phyloP scores from a whole-genome alignment of 192 early-diverging fungal genomes.

The Coemansia sp. region DNA sequence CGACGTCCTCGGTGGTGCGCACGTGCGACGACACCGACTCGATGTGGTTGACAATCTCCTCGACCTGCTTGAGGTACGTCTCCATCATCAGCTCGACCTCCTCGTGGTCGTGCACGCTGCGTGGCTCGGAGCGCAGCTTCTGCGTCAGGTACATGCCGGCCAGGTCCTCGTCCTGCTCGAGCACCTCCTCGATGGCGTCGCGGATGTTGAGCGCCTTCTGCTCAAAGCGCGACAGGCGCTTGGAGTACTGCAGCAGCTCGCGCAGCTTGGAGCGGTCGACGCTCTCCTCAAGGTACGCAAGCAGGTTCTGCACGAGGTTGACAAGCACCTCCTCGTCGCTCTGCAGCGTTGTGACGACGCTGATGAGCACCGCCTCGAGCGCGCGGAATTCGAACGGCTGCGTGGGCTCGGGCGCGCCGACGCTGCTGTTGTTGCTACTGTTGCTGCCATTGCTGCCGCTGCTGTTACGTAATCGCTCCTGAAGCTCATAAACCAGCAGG shows the following conservation, averaged over 20 bases:
- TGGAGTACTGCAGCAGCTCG: slow-evolving; percentile 72
- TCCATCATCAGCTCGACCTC: slow-evolving; percentile 90
- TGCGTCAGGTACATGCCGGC: slow-evolving; percentile 86
- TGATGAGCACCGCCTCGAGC: slow-evolving; percentile 76
- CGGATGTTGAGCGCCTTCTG: slow-evolving; percentile 72
- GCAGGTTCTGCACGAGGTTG: slow-evolving; percentile 60
- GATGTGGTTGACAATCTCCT: slow-evolving; percentile 76
- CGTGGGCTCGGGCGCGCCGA: no score
- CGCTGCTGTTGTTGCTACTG: neutral
- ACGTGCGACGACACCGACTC: slow-evolving; percentile 64
- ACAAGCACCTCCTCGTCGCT: slow-evolving; percentile 66
- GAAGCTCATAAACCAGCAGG: slow-evolving; percentile 74
- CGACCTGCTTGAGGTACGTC: slow-evolving; percentile 81
- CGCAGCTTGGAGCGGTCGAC: slow-evolving; percentile 72
- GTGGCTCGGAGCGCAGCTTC: slow-evolving; percentile 60
- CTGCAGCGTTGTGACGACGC: slow-evolving; percentile 64
- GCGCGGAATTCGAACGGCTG: slow-evolving; percentile 60
- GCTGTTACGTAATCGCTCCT: slow-evolving; percentile 63
- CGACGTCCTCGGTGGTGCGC: slow-evolving; percentile 78
- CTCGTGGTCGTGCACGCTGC: slow-evolving; percentile 67
- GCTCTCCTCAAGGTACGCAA: slow-evolving; percentile 70
- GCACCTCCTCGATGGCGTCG: slow-evolving; percentile 72
- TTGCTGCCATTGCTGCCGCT: slow-evolving; percentile 34
- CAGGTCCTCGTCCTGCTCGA: slow-evolving; percentile 86
- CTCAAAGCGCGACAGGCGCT: slow-evolving; percentile 74